phyloP scores from a whole-genome alignment of 192 early-diverging fungal species.

The Coemansia sp. region DNA sequence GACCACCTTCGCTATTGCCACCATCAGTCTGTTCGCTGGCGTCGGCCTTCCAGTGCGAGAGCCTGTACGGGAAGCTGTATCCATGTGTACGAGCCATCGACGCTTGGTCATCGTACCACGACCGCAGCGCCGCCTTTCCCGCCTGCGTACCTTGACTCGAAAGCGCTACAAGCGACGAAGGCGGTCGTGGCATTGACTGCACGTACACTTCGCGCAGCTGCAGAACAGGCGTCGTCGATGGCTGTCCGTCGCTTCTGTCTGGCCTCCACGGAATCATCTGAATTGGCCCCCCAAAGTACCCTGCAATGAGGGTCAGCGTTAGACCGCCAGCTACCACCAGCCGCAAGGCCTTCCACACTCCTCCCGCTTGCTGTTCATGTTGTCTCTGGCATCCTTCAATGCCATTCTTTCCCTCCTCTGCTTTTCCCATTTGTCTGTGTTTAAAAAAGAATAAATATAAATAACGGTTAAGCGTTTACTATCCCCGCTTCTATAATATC shows the following conservation, averaged over 20 bases:
- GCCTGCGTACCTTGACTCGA: conserved; percentile 44
- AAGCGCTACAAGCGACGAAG: conserved; percentile 31
- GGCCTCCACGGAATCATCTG: conserved; percentile 38
- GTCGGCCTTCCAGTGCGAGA: conserved; percentile 27
- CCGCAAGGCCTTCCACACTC: conserved; percentile 1
- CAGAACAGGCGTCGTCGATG: conserved; percentile 19
- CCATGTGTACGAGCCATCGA: conserved; percentile 34
- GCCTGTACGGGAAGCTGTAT: conserved; percentile 46
- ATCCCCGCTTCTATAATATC: too few relatives aligned
- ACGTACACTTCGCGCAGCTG: conserved; percentile 44
- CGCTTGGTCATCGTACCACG: conserved; percentile 52
- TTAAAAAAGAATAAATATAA: not conserved
- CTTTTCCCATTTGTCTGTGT: conserved; percentile 6
- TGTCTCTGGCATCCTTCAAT: not conserved
- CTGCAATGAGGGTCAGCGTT: not conserved
- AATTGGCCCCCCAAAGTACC: conserved; percentile 30
- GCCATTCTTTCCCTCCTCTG: not conserved
- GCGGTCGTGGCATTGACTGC: conserved; percentile 48
- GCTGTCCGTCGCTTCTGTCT: not conserved
- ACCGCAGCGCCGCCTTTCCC: conserved; percentile 31
- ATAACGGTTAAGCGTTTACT: not conserved
- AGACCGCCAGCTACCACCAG: conserved; percentile 5
- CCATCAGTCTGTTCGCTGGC: not conserved
- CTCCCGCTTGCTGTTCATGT: not conserved
- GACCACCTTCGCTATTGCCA: not conserved